phyloP scores from a whole-genome alignment of 768 basidiomycete species.

The Lactifluus piperatus region DNA sequence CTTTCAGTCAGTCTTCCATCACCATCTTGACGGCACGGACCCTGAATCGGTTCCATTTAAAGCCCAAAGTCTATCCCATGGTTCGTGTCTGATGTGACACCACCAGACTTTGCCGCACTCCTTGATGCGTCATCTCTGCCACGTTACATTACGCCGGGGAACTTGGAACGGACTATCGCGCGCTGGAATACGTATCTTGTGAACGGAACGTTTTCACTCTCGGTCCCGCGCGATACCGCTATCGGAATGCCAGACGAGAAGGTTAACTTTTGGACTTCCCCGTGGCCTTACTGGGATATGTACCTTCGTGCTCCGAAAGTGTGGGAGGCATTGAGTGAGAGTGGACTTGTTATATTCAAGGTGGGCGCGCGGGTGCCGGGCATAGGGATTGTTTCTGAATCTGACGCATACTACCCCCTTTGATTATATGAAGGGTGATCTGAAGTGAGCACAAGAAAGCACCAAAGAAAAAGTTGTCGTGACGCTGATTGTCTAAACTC shows the following conservation, averaged over 20 bases:
- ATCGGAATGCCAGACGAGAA: constrained; percentile 41
- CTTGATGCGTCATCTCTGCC: constrained; percentile 22
- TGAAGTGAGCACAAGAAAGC: constrained; percentile 57
- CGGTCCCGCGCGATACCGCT: constrained; percentile 50
- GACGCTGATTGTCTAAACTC: not conserved
- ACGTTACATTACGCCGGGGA: constrained; percentile 25
- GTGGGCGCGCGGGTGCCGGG: constrained; percentile 27
- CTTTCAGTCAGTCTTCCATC: constrained; percentile 64
- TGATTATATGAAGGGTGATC: constrained; percentile 55
- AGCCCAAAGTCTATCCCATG: constrained; percentile 94
- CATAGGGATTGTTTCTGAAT: not conserved
- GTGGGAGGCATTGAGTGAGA: constrained; percentile 40
- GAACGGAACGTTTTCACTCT: constrained; percentile 60
- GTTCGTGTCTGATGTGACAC: constrained; percentile 95
- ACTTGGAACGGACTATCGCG: constrained; percentile 49
- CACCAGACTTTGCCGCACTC: constrained; percentile 59
- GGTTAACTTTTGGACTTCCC: constrained; percentile 62
- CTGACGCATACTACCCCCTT: not conserved
- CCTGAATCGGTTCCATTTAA: not conserved
- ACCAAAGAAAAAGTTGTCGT: not conserved
- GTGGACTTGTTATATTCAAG: constrained; percentile 80
- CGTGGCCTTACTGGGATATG: constrained; percentile 74
- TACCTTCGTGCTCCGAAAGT: constrained; percentile 41
- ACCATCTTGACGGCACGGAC: not conserved
- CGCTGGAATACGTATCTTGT: constrained; percentile 73